phyloP scores from a whole-genome alignment of 352 stramenopile species.

The Pythium utonaiense region DNA sequence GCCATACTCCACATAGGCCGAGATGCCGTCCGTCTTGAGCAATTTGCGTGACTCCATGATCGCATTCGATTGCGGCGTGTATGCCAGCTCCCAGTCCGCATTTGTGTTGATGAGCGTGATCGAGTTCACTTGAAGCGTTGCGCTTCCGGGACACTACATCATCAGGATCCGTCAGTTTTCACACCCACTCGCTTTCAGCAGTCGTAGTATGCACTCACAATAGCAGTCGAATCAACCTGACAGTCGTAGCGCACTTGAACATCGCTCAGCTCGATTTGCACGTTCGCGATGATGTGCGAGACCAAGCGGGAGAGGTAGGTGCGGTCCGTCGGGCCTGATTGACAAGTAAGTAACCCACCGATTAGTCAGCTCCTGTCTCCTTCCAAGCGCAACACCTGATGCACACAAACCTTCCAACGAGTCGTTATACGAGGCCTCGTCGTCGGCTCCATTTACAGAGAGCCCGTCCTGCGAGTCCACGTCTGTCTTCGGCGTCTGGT shows the following conservation, averaged over 20 bases:
- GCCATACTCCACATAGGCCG: conserved; percentile 71
- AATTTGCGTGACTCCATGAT: conserved; percentile 81
- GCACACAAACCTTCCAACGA: conserved; percentile 7
- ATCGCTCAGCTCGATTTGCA: conserved; percentile 81
- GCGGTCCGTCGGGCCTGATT: conserved; percentile 38
- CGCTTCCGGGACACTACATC: conserved; percentile 53
- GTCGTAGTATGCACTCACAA: conserved; percentile 31
- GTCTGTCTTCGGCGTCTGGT: conserved; percentile 40
- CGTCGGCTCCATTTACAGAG: conserved; percentile 11
- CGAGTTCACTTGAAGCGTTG: conserved; percentile 58
- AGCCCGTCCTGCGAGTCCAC: conserved; percentile 11
- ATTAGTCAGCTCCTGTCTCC: neutral
- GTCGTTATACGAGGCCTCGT: conserved; percentile 15
- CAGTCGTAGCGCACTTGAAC: conserved; percentile 86
- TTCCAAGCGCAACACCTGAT: neutral
- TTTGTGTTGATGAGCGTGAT: conserved; percentile 77
- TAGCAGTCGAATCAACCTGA: conserved; percentile 47
- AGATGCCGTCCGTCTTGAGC: conserved; percentile 55
- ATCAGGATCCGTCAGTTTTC: neutral
- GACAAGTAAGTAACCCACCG: neutral
- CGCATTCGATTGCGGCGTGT: conserved; percentile 68
- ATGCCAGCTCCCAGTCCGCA: conserved; percentile 69
- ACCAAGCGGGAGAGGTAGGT: conserved; percentile 83
- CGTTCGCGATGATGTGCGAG: conserved; percentile 82
- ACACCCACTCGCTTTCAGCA: neutral